Percentiles rank a stretch among this genome's conserved stretches.
Evolutionary conservation across 2,329 filamentous ascomycete genomes (phyloP).

Genomic region (Fusarium musae): DNA sequence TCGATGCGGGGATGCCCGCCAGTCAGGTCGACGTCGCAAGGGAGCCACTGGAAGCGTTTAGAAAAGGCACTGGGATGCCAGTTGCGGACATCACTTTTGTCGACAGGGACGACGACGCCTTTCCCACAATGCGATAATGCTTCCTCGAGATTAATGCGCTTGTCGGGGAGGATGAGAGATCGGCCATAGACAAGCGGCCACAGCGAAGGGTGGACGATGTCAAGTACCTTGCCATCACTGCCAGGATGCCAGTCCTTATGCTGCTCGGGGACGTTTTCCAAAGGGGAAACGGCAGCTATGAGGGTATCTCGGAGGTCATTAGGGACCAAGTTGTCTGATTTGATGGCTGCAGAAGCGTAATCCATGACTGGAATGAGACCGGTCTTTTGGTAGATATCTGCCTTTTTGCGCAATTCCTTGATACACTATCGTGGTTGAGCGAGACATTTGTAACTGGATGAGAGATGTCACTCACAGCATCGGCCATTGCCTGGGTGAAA

Average conservation of each 20-base stretch:
- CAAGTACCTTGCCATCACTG: constrained; percentile 31
- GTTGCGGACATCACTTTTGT: background rate
- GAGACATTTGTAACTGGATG: background rate
- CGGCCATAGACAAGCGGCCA: constrained; percentile 41
- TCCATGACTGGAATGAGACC: constrained; percentile 51
- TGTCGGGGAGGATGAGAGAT: constrained; percentile 49
- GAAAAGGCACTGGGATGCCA: constrained; percentile 6
- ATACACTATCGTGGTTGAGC: constrained; percentile 43
- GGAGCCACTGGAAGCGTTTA: constrained; percentile 58
- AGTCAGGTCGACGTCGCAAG: constrained; percentile 59
- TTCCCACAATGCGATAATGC: constrained; percentile 50
- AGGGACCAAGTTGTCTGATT: constrained; percentile 49
- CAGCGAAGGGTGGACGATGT: constrained; percentile 39
- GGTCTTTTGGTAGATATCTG: constrained; percentile 47
- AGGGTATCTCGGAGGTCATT: constrained; percentile 51
- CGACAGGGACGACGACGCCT: constrained; percentile 45
- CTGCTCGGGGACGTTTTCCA: constrained; percentile 63
- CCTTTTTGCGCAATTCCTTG: constrained; percentile 49
- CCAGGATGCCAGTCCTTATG: constrained; percentile 49
- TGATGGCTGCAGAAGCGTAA: constrained; percentile 47
- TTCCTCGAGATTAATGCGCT: constrained; percentile 50
- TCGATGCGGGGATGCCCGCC: constrained; percentile 53
- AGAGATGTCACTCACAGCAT: constrained; percentile 40
- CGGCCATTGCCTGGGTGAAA: constrained; percentile 47
- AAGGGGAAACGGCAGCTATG: constrained; percentile 52